Conservation (phyloP, 768 basidiomycete genomes). For the Panaeolus cyanescens region DNA sequence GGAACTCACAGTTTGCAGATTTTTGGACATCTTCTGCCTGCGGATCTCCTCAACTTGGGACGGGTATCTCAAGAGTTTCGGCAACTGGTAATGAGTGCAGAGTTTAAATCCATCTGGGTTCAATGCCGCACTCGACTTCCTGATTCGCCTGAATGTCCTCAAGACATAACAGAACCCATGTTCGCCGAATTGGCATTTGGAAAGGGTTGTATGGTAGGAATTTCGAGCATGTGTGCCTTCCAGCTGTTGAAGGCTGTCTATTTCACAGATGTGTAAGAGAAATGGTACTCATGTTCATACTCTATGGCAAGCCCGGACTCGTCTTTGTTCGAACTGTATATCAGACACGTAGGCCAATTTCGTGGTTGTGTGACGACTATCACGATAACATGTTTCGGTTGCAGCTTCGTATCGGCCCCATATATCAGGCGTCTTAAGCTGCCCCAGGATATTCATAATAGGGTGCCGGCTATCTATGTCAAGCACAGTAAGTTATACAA, state of each 20-base stretch:
- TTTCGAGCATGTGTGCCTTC: neutral
- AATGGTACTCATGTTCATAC: neutral
- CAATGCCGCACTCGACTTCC: neutral
- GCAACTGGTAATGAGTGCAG: neutral
- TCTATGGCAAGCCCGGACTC: neutral
- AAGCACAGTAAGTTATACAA: neutral
- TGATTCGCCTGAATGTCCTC: neutral
- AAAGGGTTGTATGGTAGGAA: neutral
- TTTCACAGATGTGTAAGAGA: neutral
- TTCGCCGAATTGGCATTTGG: neutral
- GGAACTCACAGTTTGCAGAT: neutral
- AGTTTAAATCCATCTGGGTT: neutral
- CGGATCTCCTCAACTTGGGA: neutral
- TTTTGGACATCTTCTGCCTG: neutral
- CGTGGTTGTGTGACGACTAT: too few species aligned
- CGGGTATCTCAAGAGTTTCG: neutral
- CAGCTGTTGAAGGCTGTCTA: neutral
- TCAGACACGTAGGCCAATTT: neutral
- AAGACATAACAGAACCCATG: neutral
- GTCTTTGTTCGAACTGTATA: neutral
- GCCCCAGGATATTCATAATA: neutral
- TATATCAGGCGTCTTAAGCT: neutral
- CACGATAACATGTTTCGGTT: too few species aligned
- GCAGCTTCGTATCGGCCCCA: neutral
- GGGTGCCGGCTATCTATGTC: neutral